Evolutionary conservation across 805 yeast species (phyloP).

Genomic region (Aciculoconidium aculeatum): DNA sequence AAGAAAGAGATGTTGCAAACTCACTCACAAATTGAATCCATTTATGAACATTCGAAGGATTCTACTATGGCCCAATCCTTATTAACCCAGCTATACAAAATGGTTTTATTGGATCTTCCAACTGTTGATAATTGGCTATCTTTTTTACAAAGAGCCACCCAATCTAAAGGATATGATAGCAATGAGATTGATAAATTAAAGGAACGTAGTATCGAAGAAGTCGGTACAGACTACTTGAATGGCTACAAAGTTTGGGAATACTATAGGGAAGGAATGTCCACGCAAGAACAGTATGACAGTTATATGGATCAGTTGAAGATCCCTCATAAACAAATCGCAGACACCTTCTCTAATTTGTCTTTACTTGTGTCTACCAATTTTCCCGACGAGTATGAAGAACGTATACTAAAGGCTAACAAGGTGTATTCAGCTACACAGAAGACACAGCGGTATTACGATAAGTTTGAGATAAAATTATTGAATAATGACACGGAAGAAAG

Average conservation of each 20-base stretch:
- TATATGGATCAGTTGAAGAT: slow-evolving; percentile 27
- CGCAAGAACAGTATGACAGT: too few species aligned
- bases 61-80: too few species aligned
- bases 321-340: slow-evolving; percentile 39
- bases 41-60: too few species aligned
- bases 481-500: slow-evolving; percentile 9
- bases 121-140: slow-evolving; percentile 3
- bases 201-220: neutral
- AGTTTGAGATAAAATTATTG: slow-evolving; percentile 25
- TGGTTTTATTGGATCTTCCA: too few species aligned
- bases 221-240: slow-evolving; percentile 17
- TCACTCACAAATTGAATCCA: too few species aligned
- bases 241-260: slow-evolving; percentile 17
- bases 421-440: slow-evolving; percentile 24
- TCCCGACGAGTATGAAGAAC: slow-evolving; percentile 22
- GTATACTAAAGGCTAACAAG: slow-evolving; percentile 33
- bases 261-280: too few species aligned
- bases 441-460: slow-evolving; percentile 27
- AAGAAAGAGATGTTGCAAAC: too few species aligned
- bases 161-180: neutral
- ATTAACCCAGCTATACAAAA: too few species aligned
- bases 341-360: slow-evolving; percentile 36
- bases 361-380: slow-evolving; percentile 29
- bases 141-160: too few species aligned
- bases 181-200: neutral